Conservation (phyloP, 768 basidiomycete genomes). For the Mycena crocata region DNA sequence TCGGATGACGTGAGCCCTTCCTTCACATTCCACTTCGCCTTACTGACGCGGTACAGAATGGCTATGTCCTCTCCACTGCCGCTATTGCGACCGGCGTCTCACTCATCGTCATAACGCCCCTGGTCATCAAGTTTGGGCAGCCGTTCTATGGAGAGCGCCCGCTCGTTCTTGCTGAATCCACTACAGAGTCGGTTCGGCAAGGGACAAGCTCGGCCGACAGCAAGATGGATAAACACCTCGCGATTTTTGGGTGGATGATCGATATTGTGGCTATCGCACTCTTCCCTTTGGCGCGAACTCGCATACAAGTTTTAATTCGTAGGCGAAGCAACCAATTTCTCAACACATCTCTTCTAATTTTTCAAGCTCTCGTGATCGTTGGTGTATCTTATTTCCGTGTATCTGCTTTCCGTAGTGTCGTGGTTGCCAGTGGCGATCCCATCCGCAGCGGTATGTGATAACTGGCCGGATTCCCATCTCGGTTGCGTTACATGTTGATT, state of each 20-base stretch:
- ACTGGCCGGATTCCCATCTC: background rate
- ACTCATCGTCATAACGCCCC: slow-evolving; percentile 1
- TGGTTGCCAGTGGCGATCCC: slow-evolving; percentile 8
- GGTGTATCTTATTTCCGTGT: slow-evolving; percentile 12
- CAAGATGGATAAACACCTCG: slow-evolving; percentile 14
- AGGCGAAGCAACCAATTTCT: background rate
- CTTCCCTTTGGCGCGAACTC: background rate
- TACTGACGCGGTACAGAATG: background rate
- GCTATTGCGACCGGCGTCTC: slow-evolving; percentile 3
- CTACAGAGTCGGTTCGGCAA: background rate
- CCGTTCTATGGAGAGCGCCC: background rate
- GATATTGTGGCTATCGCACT: slow-evolving; percentile 1
- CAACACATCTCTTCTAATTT: background rate
- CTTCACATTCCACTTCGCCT: background rate
- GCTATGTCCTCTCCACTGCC: background rate
- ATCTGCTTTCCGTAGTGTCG: slow-evolving; percentile 15
- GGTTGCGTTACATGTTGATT: background rate
- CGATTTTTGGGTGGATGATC: slow-evolving; percentile 9
- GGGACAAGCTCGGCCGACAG: background rate
- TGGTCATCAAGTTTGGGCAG: background rate
- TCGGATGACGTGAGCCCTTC: slow-evolving; percentile 3
- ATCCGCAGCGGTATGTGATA: slow-evolving; percentile 8
- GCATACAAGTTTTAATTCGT: background rate
- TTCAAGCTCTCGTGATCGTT: background rate
- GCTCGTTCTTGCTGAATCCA: background rate